These are phyloP conservation scores for Tilletia horrida DNA, from an alignment of 1,284 basidiomycete species.

Conservation along the genomic window DNA sequence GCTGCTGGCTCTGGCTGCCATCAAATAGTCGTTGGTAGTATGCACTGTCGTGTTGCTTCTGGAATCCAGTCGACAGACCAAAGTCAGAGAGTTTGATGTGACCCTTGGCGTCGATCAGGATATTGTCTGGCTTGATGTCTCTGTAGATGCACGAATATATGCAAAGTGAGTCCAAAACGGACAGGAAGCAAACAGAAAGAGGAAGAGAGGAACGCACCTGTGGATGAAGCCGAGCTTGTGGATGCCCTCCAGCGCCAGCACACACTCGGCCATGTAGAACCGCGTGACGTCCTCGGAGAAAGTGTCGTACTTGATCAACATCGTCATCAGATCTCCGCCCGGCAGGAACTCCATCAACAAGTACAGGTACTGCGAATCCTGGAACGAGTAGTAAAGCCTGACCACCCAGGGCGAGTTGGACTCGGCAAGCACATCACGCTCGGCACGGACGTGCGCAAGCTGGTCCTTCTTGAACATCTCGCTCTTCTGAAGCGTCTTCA, in stretches of 20 bases:
- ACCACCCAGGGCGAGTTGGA: slow-evolving; percentile 98
- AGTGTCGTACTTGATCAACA: slow-evolving; percentile 99
- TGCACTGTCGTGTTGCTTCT: slow-evolving; percentile 88
- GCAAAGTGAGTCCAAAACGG: background rate
- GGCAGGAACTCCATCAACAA: slow-evolving; percentile 99
- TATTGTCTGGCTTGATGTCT: slow-evolving; percentile 96
- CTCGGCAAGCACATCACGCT: slow-evolving; percentile 94
- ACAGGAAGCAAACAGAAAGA: background rate
- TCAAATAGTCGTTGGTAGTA: slow-evolving; percentile 93
- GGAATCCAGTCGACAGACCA: slow-evolving; percentile 88
- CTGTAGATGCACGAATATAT: slow-evolving; percentile 58
- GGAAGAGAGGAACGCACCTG: slow-evolving; percentile 49
- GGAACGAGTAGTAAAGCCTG: slow-evolving; percentile 97
- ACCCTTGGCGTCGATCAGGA: slow-evolving; percentile 87
- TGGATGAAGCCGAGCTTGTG: slow-evolving; percentile 99
- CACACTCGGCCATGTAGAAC: slow-evolving; percentile 99
- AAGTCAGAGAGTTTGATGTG: slow-evolving; percentile 96
- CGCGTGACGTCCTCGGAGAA: slow-evolving; percentile 98
- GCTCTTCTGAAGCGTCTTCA: slow-evolving; percentile 96
- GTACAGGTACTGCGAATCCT: slow-evolving; percentile 91
- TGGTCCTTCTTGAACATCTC: slow-evolving; percentile 99
- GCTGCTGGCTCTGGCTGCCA: slow-evolving; percentile 33
- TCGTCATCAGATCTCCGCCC: slow-evolving; percentile 94
- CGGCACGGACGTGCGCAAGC: slow-evolving; percentile 97
- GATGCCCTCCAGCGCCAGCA: slow-evolving; percentile 94